Base-by-base conservation (phyloP, 2,329 filamentous ascomycete species). In the Xenoacremonium recifei region DNA sequence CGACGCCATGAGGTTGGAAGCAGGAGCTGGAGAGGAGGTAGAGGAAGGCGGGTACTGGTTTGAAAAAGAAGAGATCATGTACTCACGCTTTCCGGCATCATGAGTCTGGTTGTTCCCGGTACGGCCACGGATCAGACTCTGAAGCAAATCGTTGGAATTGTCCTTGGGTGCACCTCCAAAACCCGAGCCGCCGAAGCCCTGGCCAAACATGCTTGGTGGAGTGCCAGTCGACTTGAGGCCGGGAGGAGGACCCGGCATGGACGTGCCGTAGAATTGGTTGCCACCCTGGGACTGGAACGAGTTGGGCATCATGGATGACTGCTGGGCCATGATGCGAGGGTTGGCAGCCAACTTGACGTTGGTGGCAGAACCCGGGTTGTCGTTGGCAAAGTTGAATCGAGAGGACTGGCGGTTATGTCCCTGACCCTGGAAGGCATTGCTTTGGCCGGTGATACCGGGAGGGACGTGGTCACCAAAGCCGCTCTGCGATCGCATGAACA, bases 41-140 rank as follows among this genome's bases (percentile, higher is more conserved):
- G 85, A 75, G 75, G 86, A 87, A 72, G 83, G 77, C 72, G 85
- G 86, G 74, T 89, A 88, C 77, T 91, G 87, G 69, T 87, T 88
- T 72, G 87, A 84, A 73, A 91, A 88, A 75, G 86, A 88, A 85
- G 89, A 88, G 82, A 91, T 87, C 78, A 89, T 85, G 78, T 87
- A 96, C 90, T 96, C 90, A 96, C 90, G 90, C 89, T 96, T 96
- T 83, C 84, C 84, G 70, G 84, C 79, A 73, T 95, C 90, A 71
- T 87, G 84, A 67, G 79, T 77, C 70, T 89, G 86, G 66, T 77
- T 79, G 65, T 79, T 81, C 64, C 78, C 79, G 60, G 79, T 76
- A 61, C 79, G 78, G 60, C 82, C 80, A 62, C 80, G 79, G 62
- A 95, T 79, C 60, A 96, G 75, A 64, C 89, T 87, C 65, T 90